Base-by-base conservation (phyloP, 805 yeast genomes). In the Candida cerambycidarum region DNA sequence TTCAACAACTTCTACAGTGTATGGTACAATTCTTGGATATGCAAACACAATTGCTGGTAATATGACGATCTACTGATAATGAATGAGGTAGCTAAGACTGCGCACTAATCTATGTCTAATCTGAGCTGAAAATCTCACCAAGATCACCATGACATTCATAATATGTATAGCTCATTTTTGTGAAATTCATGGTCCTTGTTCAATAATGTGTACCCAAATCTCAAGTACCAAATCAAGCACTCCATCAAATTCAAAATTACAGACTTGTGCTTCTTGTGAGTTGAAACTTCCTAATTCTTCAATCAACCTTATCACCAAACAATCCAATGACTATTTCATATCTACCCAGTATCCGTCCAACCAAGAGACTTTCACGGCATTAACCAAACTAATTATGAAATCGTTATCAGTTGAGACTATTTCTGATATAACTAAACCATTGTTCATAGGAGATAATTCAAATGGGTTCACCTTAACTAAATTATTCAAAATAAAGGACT, bases 131-230 rank as follows among this genome's bases (percentile, higher is more conserved):
- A n/a, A n/a, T n/a, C n/a, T n/a, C n/a, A n/a, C n/a, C n/a, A n/a
- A n/a, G n/a, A n/a, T n/a, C n/a, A n/a, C 8, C 23, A 21, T 21
- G 23, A 21, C 23, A 21, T 77, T 65, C 55, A 74, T 75, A 9
- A 61, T 80, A 8, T 69, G 85, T 15, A 57, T 85, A 37, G 83
- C 88, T 0, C 92, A 85, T 56, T 85, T 85, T 59, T 85, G 92
- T 59, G 92, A 85, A 60, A 73, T 79, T 16, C 90, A 85, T 56
- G 92, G 92, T 0, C 90, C 92, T 0, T 68, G 81, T 10, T 75
- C 80, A 31, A 67, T 85, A 1, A 61, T 82, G 56, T 83, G 86
- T 48, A 82, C 89, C 0, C 87, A 82, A 51, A 50, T 58, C 18
- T 54, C 60, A 41, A 48, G n/a, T 39, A 54, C 5, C 48, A 57